Evolutionary conservation across 305 asterid genomes (phyloP).

Genomic region (Salvia sclarea): DNA sequence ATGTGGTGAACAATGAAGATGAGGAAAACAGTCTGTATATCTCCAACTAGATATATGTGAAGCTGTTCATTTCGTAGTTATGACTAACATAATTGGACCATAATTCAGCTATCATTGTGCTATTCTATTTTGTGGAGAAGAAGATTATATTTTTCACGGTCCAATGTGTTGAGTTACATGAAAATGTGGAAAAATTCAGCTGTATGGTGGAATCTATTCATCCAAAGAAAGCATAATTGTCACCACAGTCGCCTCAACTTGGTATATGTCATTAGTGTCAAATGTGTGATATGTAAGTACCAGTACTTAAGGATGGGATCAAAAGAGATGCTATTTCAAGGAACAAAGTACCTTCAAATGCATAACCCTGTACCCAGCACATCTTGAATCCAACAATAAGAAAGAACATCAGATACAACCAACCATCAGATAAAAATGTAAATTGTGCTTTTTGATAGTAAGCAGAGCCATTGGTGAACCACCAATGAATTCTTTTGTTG

Average conservation of each 20-base stretch:
- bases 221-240: neutral
- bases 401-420: neutral
- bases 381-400: neutral
- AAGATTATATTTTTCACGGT: neutral
- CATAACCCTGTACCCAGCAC: neutral
- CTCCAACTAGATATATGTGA: neutral
- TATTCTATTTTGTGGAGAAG: conserved; percentile 4
- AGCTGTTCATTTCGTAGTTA: neutral
- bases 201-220: conserved; percentile 9
- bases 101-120: neutral
- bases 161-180: neutral
- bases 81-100: neutral
- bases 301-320: neutral
- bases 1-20: conserved; percentile 1
- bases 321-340: conserved; percentile 4
- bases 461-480: neutral
- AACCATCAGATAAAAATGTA: neutral
- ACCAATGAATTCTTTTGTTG: neutral
- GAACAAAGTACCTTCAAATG: conserved; percentile 4
- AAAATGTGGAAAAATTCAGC: neutral
- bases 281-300: conserved; percentile 6
- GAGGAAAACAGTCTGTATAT: neutral
- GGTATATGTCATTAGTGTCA: conserved; percentile 12
- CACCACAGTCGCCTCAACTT: neutral
- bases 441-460: neutral